Base-by-base conservation (phyloP, 2,329 filamentous ascomycete species). In the Pyrenophora tritici-repentis region DNA sequence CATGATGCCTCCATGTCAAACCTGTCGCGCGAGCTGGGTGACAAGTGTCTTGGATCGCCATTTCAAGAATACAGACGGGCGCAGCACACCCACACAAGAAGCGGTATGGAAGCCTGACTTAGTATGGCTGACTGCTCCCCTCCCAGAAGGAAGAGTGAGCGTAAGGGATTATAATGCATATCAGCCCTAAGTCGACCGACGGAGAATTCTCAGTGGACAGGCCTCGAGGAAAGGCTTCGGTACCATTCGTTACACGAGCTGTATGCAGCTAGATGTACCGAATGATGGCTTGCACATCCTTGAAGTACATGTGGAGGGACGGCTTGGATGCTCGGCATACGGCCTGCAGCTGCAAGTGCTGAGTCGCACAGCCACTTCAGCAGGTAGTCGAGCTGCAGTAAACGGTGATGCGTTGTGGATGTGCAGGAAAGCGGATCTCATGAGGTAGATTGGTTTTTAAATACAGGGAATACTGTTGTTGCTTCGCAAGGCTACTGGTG, bases 11-110 rank as follows among this genome's bases (percentile, higher is more conserved):
- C 55, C 47, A 55, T 54, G 48, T 51, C 34, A 37, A 45, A 48
- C 35, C 42, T 35, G 37, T 48, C 46, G 43, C 42, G 38, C 42
- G 35, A 6, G 34, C 50, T 32, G 51, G 51, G 53, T 53, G 54
- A 44, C 26, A 57, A 57, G 45, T 48, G 17, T 44, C 45, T 32
- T 48, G 50, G 52, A 56, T 54, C 61, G 58, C 56, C 61, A 58
- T 62, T 51, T 4, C 3, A 47, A 44, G 9, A 10, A 29, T 41
- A 53, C 43, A 51, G 46, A 7, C 8, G 22, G 40, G 29, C 47
- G 50, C 55, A 45, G 55, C 55, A 52, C 52, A 20, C 3, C 3
- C 18, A 20, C 18, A 20, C 3, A 44, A 36, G 41, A 51, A 52
- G 26, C 36, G 50, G 56, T 50, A 55, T 47, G 39, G 45, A 41